Percentiles rank a stretch among this genome's conserved stretches.
Conservation (phyloP, 768 basidiomycete genomes). For the Glaciozyma antarctica region DNA sequence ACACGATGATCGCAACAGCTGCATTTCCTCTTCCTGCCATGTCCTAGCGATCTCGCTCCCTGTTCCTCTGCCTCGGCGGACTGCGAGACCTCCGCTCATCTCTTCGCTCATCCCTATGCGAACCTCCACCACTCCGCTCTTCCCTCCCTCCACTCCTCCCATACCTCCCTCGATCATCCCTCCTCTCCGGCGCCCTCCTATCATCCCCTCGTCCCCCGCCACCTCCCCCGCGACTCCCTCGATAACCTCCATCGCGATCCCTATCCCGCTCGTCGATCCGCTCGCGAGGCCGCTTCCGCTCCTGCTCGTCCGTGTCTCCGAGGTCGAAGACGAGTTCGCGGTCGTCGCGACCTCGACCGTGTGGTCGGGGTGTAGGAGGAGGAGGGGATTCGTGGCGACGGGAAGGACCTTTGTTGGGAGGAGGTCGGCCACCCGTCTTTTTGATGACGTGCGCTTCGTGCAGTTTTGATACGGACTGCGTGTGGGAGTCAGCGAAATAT, state of each 20-base stretch:
- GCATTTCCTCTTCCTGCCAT: background rate
- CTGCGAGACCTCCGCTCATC: background rate
- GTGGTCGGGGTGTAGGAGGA: conserved; percentile 1
- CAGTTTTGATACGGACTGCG: conserved; percentile 84
- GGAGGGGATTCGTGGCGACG: conserved; percentile 5
- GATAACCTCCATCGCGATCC: conserved; percentile 2
- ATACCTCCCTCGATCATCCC: background rate
- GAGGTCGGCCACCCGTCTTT: conserved; percentile 33
- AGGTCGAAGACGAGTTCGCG: conserved; percentile 46
- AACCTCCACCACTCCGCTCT: background rate
- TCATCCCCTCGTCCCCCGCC: background rate
- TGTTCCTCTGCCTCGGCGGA: background rate
- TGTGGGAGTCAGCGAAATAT: conserved; percentile 37
- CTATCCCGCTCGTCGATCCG: conserved; percentile 1
- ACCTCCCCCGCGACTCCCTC: background rate
- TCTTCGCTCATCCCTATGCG: background rate
- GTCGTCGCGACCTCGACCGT: conserved; percentile 29
- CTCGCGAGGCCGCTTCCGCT: conserved; percentile 10
- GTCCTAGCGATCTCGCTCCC: background rate
- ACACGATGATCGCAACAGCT: background rate
- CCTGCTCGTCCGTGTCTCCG: conserved; percentile 46
- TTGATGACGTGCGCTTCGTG: conserved; percentile 59
- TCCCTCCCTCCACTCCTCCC: background rate
- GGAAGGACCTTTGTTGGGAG: conserved; percentile 50
- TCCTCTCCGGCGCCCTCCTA: background rate